phyloP scores from a whole-genome alignment of 140 eudicot genomes.

The Bidens hawaiensis region DNA sequence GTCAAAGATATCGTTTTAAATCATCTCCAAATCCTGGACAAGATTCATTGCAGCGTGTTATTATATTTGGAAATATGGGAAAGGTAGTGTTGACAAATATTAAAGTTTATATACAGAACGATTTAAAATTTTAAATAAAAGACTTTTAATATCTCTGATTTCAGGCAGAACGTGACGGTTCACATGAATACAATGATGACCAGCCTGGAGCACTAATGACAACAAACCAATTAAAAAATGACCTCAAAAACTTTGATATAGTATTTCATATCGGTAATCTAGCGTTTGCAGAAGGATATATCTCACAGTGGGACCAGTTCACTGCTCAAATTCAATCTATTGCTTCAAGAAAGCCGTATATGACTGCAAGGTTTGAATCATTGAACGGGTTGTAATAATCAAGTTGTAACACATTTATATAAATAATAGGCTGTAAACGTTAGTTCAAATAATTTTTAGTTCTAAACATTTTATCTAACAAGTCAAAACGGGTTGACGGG shows the following conservation, averaged over 20 bases:
- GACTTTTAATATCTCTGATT: neutral
- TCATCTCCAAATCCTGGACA: slow-evolving; percentile 83
- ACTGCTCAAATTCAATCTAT: no score
- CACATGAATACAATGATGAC: slow-evolving; percentile 47
- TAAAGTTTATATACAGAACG: no score
- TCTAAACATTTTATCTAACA: no score
- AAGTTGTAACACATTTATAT: no score
- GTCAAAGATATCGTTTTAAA: slow-evolving; percentile 35
- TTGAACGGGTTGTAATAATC: no score
- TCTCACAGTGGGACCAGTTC: slow-evolving; percentile 10
- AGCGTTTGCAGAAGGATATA: slow-evolving; percentile 34
- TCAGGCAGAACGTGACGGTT: slow-evolving; percentile 77
- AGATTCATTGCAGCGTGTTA: slow-evolving; percentile 54
- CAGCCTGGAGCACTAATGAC: slow-evolving; percentile 49
- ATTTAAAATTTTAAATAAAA: neutral
- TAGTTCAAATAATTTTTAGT: no score
- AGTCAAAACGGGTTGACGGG: no score
- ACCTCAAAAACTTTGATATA: no score
- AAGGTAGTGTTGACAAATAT: slow-evolving; percentile 30
- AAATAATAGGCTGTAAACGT: no score
- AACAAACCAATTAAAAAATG: no score
- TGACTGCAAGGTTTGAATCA: slow-evolving; percentile 52
- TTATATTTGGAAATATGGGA: slow-evolving; percentile 80
- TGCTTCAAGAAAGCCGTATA: slow-evolving; percentile 18
- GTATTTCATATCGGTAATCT: no score